phyloP scores from a whole-genome alignment of 2,329 filamentous ascomycete species.

The Ophiostoma quercus region DNA sequence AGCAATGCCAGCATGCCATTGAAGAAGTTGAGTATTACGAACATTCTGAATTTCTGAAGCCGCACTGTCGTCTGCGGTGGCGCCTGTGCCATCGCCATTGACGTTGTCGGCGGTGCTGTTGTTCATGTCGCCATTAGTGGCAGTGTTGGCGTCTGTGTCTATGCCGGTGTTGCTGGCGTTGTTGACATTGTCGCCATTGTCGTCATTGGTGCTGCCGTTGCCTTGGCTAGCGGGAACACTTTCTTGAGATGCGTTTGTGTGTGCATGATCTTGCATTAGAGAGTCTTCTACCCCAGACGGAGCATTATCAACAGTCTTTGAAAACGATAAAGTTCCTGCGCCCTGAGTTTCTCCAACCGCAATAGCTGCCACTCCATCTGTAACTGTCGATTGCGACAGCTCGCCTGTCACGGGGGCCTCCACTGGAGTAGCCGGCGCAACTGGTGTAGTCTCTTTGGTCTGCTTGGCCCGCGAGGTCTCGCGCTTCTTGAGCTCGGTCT shows the following conservation, averaged over 20 bases:
- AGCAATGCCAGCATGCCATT: not conserved
- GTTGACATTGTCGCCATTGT: not conserved
- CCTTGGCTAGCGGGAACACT: slow-evolving; percentile 19
- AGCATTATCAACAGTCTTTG: slow-evolving; percentile 23
- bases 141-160: not conserved
- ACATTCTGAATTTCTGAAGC: slow-evolving; percentile 23
- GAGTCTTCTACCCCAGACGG: slow-evolving; percentile 19
- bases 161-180: slow-evolving; percentile 9
- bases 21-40: slow-evolving; percentile 24
- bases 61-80: not conserved
- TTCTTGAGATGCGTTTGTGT: slow-evolving; percentile 20
- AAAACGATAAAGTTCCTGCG: slow-evolving; percentile 17
- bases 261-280: slow-evolving; percentile 23
- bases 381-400: slow-evolving; percentile 13
- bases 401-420: slow-evolving; percentile 33
- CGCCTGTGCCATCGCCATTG: not conserved
- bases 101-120: not conserved
- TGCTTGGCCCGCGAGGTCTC: slow-evolving; percentile 57
- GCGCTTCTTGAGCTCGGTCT: slow-evolving; percentile 85
- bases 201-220: slow-evolving; percentile 7
- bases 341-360: slow-evolving; percentile 23
- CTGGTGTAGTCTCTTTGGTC: slow-evolving; percentile 38
- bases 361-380: slow-evolving; percentile 20
- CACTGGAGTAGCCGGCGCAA: slow-evolving; percentile 36
- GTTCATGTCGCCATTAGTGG: not conserved